Percentiles rank a stretch among this genome's conserved stretches.
Evolutionary conservation across 331 rosid species (phyloP).

Genomic region (Prunus yedoensis): DNA sequence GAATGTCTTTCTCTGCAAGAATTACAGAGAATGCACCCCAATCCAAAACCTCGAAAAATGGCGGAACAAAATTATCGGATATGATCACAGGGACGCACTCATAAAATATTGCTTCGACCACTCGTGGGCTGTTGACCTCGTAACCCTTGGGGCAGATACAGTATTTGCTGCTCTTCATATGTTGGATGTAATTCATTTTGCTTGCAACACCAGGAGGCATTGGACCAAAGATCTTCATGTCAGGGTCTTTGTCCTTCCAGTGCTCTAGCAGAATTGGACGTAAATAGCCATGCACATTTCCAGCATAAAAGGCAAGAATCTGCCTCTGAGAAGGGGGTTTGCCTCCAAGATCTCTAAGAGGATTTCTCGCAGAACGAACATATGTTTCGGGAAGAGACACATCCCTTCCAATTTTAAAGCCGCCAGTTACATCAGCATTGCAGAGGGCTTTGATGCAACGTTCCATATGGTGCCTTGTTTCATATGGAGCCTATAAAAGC

Average conservation of each 20-base stretch:
- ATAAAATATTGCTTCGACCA: constrained; percentile 82
- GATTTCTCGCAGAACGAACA: constrained; percentile 67
- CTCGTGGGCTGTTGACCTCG: constrained; percentile 90
- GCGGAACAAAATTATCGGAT: constrained; percentile 93
- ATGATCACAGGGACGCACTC: constrained; percentile 96
- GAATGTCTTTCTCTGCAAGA: constrained; percentile 82
- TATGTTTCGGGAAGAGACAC: constrained; percentile 89
- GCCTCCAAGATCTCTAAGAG: constrained; percentile 81
- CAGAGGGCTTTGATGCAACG: constrained; percentile 90
- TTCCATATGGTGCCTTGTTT: constrained; percentile 98
- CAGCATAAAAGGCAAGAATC: constrained; percentile 82
- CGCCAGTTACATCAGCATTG: constrained; percentile 83
- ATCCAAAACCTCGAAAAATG: constrained; percentile 84
- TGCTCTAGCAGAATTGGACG: constrained; percentile 65
- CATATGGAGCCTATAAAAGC: constrained; percentile 79
- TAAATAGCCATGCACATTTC: constrained; percentile 81
- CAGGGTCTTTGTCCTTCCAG: constrained; percentile 83
- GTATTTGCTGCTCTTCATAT: constrained; percentile 90
- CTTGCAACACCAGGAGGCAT: constrained; percentile 77
- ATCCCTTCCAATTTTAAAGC: constrained; percentile 85
- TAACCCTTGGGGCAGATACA: constrained; percentile 96
- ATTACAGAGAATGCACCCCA: constrained; percentile 87
- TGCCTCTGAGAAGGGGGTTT: constrained; percentile 65
- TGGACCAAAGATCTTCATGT: constrained; percentile 78
- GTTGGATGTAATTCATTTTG: constrained; percentile 83